Evolutionary conservation across 2,329 filamentous ascomycete genomes (phyloP).

Genomic region (Clarireedia paspali): DNA sequence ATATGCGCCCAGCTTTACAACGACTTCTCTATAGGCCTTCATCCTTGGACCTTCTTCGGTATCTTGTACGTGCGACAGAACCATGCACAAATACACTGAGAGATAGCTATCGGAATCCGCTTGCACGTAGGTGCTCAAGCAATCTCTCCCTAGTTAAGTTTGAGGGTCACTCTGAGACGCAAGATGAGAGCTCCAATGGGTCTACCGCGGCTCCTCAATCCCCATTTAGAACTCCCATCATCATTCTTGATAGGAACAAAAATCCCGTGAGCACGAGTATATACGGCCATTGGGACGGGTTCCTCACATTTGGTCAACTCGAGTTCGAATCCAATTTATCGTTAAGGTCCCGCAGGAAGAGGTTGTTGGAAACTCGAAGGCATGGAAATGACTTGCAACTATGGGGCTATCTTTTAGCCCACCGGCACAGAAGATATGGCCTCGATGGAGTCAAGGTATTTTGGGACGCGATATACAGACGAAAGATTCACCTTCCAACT

Average conservation of each 20-base stretch:
- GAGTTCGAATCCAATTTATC: constrained; percentile 28
- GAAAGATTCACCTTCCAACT: constrained; percentile 33
- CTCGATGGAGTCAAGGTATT: constrained; percentile 34
- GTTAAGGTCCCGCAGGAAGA: constrained; percentile 8
- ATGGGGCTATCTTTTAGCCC: constrained; percentile 36
- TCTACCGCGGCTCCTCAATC: background rate
- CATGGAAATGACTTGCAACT: constrained; percentile 27
- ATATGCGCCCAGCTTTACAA: constrained; percentile 20
- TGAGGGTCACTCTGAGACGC: too few species aligned
- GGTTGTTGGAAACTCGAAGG: constrained; percentile 28
- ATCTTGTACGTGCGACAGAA: constrained; percentile 12
- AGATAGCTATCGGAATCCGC: too few species aligned
- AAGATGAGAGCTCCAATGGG: background rate
- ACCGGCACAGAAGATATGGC: constrained; percentile 34
- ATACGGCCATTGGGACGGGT: constrained; percentile 13
- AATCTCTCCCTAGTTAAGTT: too few species aligned
- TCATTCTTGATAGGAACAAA: background rate
- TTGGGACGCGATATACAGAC: constrained; percentile 34
- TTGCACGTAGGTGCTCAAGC: too few species aligned
- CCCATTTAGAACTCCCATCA: background rate
- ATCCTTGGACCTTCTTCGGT: constrained; percentile 22
- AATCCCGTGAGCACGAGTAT: background rate
- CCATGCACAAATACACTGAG: background rate
- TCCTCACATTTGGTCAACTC: constrained; percentile 14
- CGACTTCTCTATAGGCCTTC: constrained; percentile 26